phyloP scores from a whole-genome alignment of 2,329 filamentous ascomycete species.

The Clonostachys chloroleuca region DNA sequence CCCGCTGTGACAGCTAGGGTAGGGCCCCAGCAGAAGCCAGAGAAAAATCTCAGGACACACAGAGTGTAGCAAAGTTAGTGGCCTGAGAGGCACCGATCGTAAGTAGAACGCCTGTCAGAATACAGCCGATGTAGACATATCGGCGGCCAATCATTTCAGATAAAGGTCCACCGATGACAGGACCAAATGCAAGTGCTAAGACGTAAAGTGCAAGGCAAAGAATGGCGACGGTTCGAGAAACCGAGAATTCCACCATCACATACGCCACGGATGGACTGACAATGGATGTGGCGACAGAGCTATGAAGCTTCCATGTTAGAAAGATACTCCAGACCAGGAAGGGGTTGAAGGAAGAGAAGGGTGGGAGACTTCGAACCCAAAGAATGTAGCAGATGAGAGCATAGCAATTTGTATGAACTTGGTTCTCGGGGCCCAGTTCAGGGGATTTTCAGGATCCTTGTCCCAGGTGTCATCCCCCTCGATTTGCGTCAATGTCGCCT shows the following conservation, averaged over 20 bases:
- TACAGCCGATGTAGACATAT: slow-evolving; percentile 41
- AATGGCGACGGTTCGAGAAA: slow-evolving; percentile 51
- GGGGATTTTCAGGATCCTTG: slow-evolving; percentile 36
- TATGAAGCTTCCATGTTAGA: slow-evolving; percentile 12
- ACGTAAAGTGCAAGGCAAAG: slow-evolving; percentile 56
- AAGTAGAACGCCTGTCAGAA: slow-evolving; percentile 47
- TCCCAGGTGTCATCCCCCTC: slow-evolving; percentile 17
- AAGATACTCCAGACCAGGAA: neutral
- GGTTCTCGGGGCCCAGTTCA: slow-evolving; percentile 40
- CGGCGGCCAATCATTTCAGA: slow-evolving; percentile 54
- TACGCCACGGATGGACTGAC: slow-evolving; percentile 40
- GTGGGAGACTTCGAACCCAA: slow-evolving; percentile 20
- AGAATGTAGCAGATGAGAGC: slow-evolving; percentile 30
- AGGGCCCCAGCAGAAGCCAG: slow-evolving; percentile 45
- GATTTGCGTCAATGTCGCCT: too few species aligned
- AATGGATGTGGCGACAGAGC: slow-evolving; percentile 49
- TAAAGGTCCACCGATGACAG: slow-evolving; percentile 52
- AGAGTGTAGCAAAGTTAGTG: slow-evolving; percentile 43
- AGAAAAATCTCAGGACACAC: slow-evolving; percentile 50
- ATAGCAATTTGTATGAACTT: slow-evolving; percentile 32
- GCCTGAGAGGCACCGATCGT: slow-evolving; percentile 49
- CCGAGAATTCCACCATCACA: slow-evolving; percentile 46
- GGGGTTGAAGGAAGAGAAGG: slow-evolving; percentile 4
- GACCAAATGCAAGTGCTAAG: slow-evolving; percentile 55
- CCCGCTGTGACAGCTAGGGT: slow-evolving; percentile 43